phyloP scores from a whole-genome alignment of 192 early-diverging fungal genomes.

The Entomortierella beljakovae region DNA sequence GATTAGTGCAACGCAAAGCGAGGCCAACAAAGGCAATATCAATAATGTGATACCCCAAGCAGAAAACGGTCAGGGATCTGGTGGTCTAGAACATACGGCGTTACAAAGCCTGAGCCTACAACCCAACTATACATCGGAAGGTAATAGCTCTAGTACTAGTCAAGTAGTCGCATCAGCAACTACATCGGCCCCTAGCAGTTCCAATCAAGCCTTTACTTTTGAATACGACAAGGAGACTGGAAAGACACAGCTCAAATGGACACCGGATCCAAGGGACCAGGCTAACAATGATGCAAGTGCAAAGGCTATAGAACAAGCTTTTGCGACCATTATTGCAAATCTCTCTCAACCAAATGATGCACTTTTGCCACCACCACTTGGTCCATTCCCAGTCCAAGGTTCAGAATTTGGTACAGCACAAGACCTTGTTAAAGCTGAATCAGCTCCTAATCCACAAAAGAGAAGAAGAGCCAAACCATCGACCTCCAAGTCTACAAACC shows the following conservation, averaged over 20 bases:
- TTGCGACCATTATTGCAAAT: conserved; percentile 19
- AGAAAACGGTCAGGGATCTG: neutral
- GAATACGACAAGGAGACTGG: conserved; percentile 37
- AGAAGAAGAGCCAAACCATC: conserved; percentile 6
- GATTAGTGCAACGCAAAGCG: conserved; percentile 24
- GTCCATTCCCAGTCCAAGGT: conserved; percentile 38
- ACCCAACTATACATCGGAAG: neutral
- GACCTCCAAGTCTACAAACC: neutral
- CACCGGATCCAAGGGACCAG: neutral
- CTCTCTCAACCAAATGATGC: neutral
- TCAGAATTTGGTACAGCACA: conserved; percentile 39
- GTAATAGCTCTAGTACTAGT: neutral
- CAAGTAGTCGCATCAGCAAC: neutral
- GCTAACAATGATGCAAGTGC: conserved; percentile 1
- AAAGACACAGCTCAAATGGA: conserved; percentile 46
- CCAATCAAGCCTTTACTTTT: conserved; percentile 32
- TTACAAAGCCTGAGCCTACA: conserved; percentile 15
- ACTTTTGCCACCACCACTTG: conserved; percentile 24
- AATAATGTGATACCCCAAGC: neutral
- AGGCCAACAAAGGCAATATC: conserved; percentile 18
- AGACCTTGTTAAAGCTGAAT: conserved; percentile 10
- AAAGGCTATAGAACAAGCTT: conserved; percentile 23
- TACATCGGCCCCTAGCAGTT: neutral
- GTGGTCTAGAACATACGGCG: conserved; percentile 6
- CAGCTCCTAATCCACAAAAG: conserved; percentile 8